Conservation (phyloP, 306 rosid species). For the Quercus engelmannii region DNA sequence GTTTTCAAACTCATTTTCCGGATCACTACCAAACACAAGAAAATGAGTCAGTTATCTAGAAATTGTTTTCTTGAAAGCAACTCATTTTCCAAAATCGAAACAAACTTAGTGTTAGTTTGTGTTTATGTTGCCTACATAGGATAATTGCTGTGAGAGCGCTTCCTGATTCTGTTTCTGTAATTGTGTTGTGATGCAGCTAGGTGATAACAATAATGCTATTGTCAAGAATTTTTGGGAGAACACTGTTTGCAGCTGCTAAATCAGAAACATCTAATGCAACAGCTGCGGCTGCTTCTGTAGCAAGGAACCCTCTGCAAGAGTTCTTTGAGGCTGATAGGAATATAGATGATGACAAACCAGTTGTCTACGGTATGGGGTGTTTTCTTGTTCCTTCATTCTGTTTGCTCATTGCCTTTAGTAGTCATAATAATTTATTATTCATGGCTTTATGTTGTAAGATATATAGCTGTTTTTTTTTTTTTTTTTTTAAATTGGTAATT, state of each 20-base stretch:
- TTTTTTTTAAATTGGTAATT: too few species aligned
- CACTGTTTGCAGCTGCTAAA: conserved; percentile 58
- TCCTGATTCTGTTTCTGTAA: not conserved
- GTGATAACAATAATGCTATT: conserved; percentile 39
- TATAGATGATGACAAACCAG: conserved; percentile 65
- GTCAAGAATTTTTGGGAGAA: conserved; percentile 61
- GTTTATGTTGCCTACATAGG: not conserved
- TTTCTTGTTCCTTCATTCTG: not conserved
- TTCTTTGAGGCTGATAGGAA: conserved; percentile 74
- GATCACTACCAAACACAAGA: too few species aligned
- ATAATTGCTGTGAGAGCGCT: not conserved
- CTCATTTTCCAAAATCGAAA: too few species aligned
- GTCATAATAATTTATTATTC: not conserved
- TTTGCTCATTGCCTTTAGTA: not conserved
- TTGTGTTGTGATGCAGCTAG: conserved; percentile 12
- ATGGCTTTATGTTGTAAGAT: not conserved
- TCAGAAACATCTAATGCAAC: conserved; percentile 54
- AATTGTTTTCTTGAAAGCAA: too few species aligned
- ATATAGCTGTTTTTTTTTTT: not conserved
- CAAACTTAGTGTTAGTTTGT: not conserved
- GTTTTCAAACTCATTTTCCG: too few species aligned
- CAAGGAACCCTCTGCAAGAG: conserved; percentile 70
- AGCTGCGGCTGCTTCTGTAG: conserved; percentile 34
- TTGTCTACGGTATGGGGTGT: conserved; percentile 62
- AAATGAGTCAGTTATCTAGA: too few species aligned